These are phyloP conservation scores for Heterobasidion annosum DNA, from an alignment of 1,284 basidiomycete species.

Conservation along the genomic window DNA sequence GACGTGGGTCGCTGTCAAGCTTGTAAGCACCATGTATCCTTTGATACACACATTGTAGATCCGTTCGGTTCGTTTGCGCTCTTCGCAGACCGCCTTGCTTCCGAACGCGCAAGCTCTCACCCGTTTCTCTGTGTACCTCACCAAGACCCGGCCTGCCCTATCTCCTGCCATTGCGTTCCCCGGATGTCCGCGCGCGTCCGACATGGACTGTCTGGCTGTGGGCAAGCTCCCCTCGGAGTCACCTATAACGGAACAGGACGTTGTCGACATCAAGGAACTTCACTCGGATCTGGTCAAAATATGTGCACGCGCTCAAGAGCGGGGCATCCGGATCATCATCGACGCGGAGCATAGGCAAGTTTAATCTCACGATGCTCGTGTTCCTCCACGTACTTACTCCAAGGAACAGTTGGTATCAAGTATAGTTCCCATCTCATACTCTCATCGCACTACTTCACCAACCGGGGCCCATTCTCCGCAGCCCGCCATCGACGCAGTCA, in stretches of 20 bases:
- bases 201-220: conserved; percentile 37
- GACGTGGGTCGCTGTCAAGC: conserved; percentile 80
- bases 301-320: conserved; percentile 48
- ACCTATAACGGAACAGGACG: conserved; percentile 40
- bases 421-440: conserved; percentile 9
- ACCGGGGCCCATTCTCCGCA: conserved; percentile 18
- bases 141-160: conserved; percentile 24
- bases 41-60: background rate
- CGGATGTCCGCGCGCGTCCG: conserved; percentile 41
- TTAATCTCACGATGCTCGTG: background rate
- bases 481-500: conserved; percentile 77
- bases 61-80: background rate
- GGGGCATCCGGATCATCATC: conserved; percentile 59
- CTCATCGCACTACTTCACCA: background rate
- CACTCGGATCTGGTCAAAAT: conserved; percentile 52
- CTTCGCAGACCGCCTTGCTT: conserved; percentile 47
- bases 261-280: conserved; percentile 50
- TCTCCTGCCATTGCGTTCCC: conserved; percentile 47
- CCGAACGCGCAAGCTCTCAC: conserved; percentile 46
- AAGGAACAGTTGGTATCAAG: conserved; percentile 55
- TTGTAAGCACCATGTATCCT: conserved; percentile 34
- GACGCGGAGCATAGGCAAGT: conserved; percentile 76
- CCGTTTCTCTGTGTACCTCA: conserved; percentile 45
- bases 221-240: conserved; percentile 8
- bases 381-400: too few relatives aligned